Conservation (phyloP, 2,329 filamentous ascomycete genomes). For the Beauveria caledonica region DNA sequence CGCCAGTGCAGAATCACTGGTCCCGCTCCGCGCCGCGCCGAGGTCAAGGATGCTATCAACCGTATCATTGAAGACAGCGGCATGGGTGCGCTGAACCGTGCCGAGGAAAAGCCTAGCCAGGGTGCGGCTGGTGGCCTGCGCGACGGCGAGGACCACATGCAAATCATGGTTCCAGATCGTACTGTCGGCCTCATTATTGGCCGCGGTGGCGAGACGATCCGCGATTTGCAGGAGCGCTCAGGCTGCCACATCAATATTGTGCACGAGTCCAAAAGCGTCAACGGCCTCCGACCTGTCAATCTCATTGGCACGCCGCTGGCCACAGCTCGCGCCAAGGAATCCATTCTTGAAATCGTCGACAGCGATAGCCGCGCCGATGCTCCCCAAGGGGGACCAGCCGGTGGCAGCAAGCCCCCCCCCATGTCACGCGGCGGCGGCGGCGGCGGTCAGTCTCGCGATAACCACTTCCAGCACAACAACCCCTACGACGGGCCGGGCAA, state of each 20-base stretch:
- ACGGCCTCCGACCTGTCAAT: slow-evolving; percentile 82
- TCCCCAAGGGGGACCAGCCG: slow-evolving; percentile 25
- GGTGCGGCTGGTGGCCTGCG: slow-evolving; percentile 41
- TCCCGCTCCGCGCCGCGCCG: slow-evolving; percentile 58
- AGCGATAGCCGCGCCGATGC: slow-evolving; percentile 65
- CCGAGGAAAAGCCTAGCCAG: slow-evolving; percentile 33
- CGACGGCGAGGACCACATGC: slow-evolving; percentile 76
- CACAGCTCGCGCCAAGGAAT: slow-evolving; percentile 69
- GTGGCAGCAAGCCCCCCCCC: slow-evolving; percentile 18
- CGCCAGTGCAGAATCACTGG: slow-evolving; percentile 84
- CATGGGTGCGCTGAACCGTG: slow-evolving; percentile 40
- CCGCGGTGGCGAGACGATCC: slow-evolving; percentile 87
- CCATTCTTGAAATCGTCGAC: slow-evolving; percentile 91
- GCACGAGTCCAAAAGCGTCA: slow-evolving; percentile 85
- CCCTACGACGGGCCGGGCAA: slow-evolving; percentile 49
- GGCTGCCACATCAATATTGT: slow-evolving; percentile 96
- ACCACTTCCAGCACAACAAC: slow-evolving; percentile 27
- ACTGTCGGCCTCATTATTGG: slow-evolving; percentile 91
- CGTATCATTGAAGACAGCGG: slow-evolving; percentile 75
- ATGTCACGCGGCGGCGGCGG: slow-evolving; percentile 4
- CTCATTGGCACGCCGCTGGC: slow-evolving; percentile 72
- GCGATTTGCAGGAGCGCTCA: slow-evolving; percentile 82
- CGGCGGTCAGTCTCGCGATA: slow-evolving; percentile 12
- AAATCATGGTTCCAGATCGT: slow-evolving; percentile 91
- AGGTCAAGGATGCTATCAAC: slow-evolving; percentile 76